Base-by-base conservation (phyloP, 371 early-diverging fungal genomes). In the Spiromyces aspiralis region DNA sequence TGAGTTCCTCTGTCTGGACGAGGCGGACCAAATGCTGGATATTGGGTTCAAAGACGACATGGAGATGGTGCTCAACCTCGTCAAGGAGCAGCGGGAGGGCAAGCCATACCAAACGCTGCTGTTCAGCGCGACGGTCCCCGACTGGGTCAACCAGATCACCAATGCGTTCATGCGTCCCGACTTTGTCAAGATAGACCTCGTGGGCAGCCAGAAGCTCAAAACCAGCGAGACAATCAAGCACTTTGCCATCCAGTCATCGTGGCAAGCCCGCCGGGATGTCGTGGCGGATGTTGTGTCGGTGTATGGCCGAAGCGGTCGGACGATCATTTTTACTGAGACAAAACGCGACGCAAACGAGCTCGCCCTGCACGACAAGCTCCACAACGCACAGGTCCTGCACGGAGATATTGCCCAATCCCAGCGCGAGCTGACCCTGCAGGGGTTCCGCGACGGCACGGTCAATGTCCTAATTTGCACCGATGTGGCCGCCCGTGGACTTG, bases 391-490 rank as follows among this genome's bases (percentile, higher is more conserved):
- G 55, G 97, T 95, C 44, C 93, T 99, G 62, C 99, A 99, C 69
- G 99, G 99, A 61, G 98, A 99, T 72, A 99, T 98, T 70, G 81
- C 86, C 27, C 99, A 99, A 73, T 78, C 79, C 50, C 95, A 93
- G 67, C 92, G 99, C 76, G 99, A 99, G 68, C 82, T 86, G 83
- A 95, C 92, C 16, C 75, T 96, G 67, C 74, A 80, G 59, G 83
- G 89, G 70, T 94, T 97, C 82, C 87, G 87, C 65, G 60, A 78
- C 23, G 93, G 93, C 54, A 81, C 80, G 49, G 80, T 84, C 68
- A 79, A 71, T 47, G 83, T 90, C 59, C 82, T 94, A 60, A 76
- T 90, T 27, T 85, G 87, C 67, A 95, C 95, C 3, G 94, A 95
- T 67, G 95, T 98, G 3, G 80, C 87, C 25, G 92, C 95, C 16